phyloP scores from a whole-genome alignment of 2,329 filamentous ascomycete species.

The Alternaria viburni region DNA sequence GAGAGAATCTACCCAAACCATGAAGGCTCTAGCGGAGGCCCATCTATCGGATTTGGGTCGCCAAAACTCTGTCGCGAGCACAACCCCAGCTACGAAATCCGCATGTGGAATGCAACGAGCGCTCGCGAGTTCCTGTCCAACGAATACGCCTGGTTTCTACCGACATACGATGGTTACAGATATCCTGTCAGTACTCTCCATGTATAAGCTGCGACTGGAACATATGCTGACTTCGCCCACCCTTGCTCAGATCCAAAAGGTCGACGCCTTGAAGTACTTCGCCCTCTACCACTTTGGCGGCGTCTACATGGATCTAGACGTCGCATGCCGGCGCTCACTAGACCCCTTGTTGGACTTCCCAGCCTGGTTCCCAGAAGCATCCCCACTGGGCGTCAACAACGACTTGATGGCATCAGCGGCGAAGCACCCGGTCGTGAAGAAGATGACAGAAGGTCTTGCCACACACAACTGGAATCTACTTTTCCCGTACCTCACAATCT shows the following conservation, averaged over 20 bases:
- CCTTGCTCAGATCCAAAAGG: conserved; percentile 21
- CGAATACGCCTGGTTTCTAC: conserved; percentile 27
- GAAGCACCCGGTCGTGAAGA: conserved; percentile 26
- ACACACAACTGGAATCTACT: conserved; percentile 23
- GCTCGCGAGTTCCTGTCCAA: conserved; percentile 19
- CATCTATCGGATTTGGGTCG: conserved; percentile 14
- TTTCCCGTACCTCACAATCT: conserved; percentile 38
- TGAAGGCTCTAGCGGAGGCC: conserved; percentile 10
- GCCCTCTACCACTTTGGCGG: conserved; percentile 32
- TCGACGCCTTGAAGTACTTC: conserved; percentile 37
- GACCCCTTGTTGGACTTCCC: conserved; percentile 24
- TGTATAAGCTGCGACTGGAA: accelerated
- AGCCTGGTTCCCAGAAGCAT: conserved; percentile 29
- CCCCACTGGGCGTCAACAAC: conserved; percentile 29
- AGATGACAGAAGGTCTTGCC: conserved; percentile 20
- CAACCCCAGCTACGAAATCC: conserved; percentile 25
- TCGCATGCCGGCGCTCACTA: conserved; percentile 22
- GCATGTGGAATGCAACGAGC: conserved; percentile 25
- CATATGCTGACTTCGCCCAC: accelerated
- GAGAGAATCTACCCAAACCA: conserved; percentile 16
- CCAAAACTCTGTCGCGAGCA: conserved; percentile 23
- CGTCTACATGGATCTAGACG: conserved; percentile 38
- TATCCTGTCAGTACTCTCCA: conserved; percentile 8
- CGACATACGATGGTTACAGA: conserved; percentile 29
- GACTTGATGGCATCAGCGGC: conserved; percentile 29